Evolutionary conservation across 2,329 filamentous ascomycete species (phyloP).

Genomic region (Cercospora berteroae): DNA sequence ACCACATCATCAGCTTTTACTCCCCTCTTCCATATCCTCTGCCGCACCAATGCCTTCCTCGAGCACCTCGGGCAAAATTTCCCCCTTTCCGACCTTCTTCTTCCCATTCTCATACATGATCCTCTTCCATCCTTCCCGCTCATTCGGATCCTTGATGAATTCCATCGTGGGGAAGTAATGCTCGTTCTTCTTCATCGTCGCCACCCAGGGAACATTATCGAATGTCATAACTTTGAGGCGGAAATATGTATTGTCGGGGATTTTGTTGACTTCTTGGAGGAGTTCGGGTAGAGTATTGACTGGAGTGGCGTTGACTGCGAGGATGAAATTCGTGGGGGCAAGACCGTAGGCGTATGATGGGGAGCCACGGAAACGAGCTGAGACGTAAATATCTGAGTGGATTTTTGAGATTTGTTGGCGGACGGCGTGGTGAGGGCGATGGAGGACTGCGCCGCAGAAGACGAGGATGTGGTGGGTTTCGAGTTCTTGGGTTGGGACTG

Average conservation of each 20-base stretch:
- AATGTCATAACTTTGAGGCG: constrained; percentile 96
- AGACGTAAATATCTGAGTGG: constrained; percentile 95
- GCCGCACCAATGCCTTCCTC: constrained; percentile 20
- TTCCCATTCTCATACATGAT: constrained; percentile 54
- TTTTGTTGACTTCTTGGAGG: constrained; percentile 75
- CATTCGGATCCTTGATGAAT: constrained; percentile 57
- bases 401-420: constrained; percentile 96
- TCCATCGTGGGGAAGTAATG: constrained; percentile 79
- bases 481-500: constrained; percentile 82
- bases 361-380: constrained; percentile 76
- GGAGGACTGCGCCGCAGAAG: constrained; percentile 92
- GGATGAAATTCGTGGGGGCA: constrained; percentile 95
- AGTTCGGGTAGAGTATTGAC: constrained; percentile 82
- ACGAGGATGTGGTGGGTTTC: constrained; percentile 90
- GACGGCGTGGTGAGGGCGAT: constrained; percentile 92
- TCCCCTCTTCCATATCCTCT: constrained; percentile 3
- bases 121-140: constrained; percentile 57
- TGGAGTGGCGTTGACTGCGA: constrained; percentile 84
- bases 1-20: not conserved
- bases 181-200: constrained; percentile 99
- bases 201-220: constrained; percentile 98
- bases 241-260: constrained; percentile 98
- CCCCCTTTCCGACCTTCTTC: constrained; percentile 36
- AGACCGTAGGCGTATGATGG: constrained; percentile 88
- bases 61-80: constrained; percentile 28